Evolutionary conservation across 345 rosid species (phyloP).

Genomic region (Xanthoceras sorbifolium): DNA sequence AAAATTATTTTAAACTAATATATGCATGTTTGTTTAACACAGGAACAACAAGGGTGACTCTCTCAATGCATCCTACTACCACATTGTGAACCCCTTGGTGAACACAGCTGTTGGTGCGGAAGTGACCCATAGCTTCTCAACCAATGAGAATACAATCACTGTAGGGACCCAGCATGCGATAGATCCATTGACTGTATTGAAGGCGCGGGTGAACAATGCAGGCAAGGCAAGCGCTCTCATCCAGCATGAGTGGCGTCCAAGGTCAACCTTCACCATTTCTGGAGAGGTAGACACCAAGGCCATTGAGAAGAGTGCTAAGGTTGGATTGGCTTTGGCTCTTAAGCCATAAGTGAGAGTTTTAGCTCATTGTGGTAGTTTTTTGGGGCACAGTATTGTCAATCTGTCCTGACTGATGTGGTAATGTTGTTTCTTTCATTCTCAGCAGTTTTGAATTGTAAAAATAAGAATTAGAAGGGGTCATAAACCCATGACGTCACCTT

Average conservation of each 20-base stretch:
- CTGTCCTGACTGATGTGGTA: constrained; percentile 24
- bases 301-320: constrained; percentile 78
- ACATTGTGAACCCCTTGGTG: constrained; percentile 54
- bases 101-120: constrained; percentile 86
- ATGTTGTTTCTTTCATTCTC: constrained; percentile 19
- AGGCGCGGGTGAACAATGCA: constrained; percentile 71
- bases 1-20: not conserved
- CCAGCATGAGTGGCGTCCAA: constrained; percentile 95
- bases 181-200: constrained; percentile 77
- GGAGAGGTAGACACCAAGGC: constrained; percentile 93
- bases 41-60: constrained; percentile 86
- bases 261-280: constrained; percentile 66
- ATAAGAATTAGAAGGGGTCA: constrained; percentile 30
- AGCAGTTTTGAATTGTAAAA: constrained; percentile 36
- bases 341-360: constrained; percentile 53
- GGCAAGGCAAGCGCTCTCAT: constrained; percentile 76
- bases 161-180: constrained; percentile 71
- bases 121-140: constrained; percentile 70
- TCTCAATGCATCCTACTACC: constrained; percentile 75
- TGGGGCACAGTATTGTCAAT: constrained; percentile 19
- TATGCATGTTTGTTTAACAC: constrained; percentile 17
- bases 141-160: constrained; percentile 69
- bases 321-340: constrained; percentile 85
- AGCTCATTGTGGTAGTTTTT: constrained; percentile 10
- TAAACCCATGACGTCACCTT: constrained; percentile 17